These are phyloP conservation scores for Exserohilum turcica DNA, from an alignment of 2,329 filamentous ascomycete genomes.

Conservation along the genomic window DNA sequence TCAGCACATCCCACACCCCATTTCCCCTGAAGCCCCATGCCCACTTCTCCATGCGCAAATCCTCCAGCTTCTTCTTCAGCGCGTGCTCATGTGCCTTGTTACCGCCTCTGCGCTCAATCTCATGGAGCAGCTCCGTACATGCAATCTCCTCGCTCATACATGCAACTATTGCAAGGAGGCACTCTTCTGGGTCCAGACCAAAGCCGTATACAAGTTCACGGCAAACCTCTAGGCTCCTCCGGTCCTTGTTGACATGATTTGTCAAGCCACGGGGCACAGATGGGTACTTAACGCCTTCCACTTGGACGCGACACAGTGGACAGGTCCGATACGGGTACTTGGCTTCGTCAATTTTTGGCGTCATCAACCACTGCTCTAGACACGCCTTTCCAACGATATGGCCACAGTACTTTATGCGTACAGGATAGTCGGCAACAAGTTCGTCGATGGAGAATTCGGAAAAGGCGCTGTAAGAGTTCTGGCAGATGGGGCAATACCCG, in stretches of 20 bases:
- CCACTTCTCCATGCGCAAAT: constrained; percentile 19
- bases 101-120: constrained; percentile 3
- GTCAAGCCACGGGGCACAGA: neutral
- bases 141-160: constrained; percentile 30
- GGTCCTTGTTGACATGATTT: constrained; percentile 12
- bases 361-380: constrained; percentile 31
- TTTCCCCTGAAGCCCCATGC: constrained; percentile 25
- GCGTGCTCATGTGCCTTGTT: neutral
- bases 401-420: constrained; percentile 34
- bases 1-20: constrained; percentile 15
- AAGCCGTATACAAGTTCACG: constrained; percentile 13
- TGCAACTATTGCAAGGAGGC: constrained; percentile 11
- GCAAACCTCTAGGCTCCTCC: constrained; percentile 5
- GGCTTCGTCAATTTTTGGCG: constrained; percentile 25
- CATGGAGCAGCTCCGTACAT: constrained; percentile 14
- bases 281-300: constrained; percentile 16
- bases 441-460: constrained; percentile 12
- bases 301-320: constrained; percentile 26
- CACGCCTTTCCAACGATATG: constrained; percentile 32
- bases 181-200: constrained; percentile 19
- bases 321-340: constrained; percentile 29
- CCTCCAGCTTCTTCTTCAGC: constrained; percentile 10
- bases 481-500: constrained; percentile 26
- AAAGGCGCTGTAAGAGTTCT: constrained; percentile 24
- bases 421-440: constrained; percentile 28